Evolutionary conservation across 179 eudicot genomes (phyloP).

Genomic region (Silene noctiflora): DNA sequence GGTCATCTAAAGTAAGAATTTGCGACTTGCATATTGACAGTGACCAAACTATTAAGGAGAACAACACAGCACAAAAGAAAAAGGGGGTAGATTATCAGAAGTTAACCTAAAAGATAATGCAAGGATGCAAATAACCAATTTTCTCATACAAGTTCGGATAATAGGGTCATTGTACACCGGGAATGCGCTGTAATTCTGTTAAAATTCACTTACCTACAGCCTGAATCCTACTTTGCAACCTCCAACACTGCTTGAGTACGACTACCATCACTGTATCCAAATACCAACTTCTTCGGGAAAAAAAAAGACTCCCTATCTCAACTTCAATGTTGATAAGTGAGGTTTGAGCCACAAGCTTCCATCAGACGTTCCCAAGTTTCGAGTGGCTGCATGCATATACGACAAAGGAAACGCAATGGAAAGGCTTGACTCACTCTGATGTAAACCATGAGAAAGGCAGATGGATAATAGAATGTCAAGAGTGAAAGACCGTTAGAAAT

Average conservation of each 20-base stretch:
- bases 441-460: background rate
- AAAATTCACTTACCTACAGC: background rate
- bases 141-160: background rate
- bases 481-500: slow-evolving; percentile 21
- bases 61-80: background rate
- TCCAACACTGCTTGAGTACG: background rate
- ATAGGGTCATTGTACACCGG: background rate
- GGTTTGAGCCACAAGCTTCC: background rate
- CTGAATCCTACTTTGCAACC: background rate
- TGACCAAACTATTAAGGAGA: background rate
- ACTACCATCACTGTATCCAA: no score
- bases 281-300: no score
- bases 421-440: background rate
- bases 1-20: no score
- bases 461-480: background rate
- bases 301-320: background rate
- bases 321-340: background rate
- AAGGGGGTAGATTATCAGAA: background rate
- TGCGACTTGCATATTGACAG: background rate
- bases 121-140: background rate
- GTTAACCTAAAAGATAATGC: background rate
- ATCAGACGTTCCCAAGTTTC: background rate
- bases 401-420: background rate
- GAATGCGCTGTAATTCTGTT: background rate
- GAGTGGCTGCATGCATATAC: background rate